Evolutionary conservation across 2,329 filamentous ascomycete species (phyloP).

Genomic region (Dichotomopilus funicola): DNA sequence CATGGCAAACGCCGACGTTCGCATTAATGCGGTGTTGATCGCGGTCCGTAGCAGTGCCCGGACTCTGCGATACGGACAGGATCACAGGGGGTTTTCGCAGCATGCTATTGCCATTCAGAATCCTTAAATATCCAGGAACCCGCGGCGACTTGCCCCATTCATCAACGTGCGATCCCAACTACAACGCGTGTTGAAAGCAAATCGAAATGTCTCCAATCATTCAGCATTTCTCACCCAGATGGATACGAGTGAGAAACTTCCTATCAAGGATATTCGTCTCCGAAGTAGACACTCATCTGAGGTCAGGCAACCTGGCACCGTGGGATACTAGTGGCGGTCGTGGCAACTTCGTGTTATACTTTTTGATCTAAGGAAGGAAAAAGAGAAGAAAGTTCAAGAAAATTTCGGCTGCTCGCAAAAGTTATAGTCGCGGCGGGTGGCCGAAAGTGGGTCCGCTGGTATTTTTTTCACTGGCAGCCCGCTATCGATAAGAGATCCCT

Average conservation of each 20-base stretch:
- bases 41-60: no score
- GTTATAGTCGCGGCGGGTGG: constrained; percentile 10
- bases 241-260: constrained; percentile 50
- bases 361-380: constrained; percentile 53
- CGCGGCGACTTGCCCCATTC: no score
- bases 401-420: constrained; percentile 23
- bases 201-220: constrained; percentile 49
- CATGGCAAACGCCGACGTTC: no score
- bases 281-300: constrained; percentile 45
- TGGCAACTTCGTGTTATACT: constrained; percentile 54
- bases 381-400: constrained; percentile 35
- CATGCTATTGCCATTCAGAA: background rate
- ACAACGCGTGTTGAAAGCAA: background rate
- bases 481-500: background rate
- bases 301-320: constrained; percentile 58
- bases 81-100: no score
- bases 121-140: no score
- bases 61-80: no score
- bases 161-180: no score
- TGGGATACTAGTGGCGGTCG: constrained; percentile 53
- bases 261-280: constrained; percentile 56
- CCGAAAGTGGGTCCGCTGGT: constrained; percentile 7
- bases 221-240: constrained; percentile 52
- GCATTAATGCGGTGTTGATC: no score
- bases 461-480: background rate